Evolutionary conservation across 371 early-diverging fungal species (phyloP).

Genomic region (Mortierella sp.): DNA sequence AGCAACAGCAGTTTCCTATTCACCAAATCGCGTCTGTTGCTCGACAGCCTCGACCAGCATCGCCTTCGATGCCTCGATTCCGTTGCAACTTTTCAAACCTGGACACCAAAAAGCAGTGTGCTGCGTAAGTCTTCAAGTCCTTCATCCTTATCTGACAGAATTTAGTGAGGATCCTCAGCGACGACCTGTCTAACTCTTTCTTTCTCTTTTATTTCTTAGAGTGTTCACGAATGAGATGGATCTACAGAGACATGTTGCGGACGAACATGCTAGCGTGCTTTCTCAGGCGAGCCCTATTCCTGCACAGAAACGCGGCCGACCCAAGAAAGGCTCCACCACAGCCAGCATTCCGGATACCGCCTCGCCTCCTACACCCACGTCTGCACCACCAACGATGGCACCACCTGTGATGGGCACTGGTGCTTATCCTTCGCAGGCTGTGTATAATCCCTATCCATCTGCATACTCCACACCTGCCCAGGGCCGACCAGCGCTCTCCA

Average conservation of each 20-base stretch:
- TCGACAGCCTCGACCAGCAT: neutral
- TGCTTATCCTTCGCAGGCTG: slow-evolving; percentile 2
- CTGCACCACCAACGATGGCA: slow-evolving; percentile 7
- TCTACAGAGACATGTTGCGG: slow-evolving; percentile 20
- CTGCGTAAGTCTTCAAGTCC: slow-evolving; percentile 9
- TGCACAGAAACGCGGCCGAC: slow-evolving; percentile 33
- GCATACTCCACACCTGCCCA: slow-evolving; percentile 7
- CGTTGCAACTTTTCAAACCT: slow-evolving; percentile 33
- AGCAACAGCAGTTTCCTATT: neutral
- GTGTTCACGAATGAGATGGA: slow-evolving; percentile 16
- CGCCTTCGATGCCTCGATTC: neutral
- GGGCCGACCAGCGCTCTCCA: slow-evolving; percentile 19
- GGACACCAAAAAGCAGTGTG: slow-evolving; percentile 14
- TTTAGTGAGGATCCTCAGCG: no score
- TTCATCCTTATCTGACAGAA: neutral
- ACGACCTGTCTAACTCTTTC: neutral
- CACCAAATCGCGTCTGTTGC: neutral
- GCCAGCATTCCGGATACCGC: slow-evolving; percentile 1
- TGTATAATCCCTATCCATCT: slow-evolving; percentile 17
- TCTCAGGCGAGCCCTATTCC: slow-evolving; percentile 9
- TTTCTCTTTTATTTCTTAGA: neutral
- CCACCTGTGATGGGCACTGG: neutral
- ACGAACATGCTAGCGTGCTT: slow-evolving; percentile 15
- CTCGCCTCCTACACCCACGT: slow-evolving; percentile 8
- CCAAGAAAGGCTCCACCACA: slow-evolving; percentile 14